Evolutionary conservation across 108 stramenopile genomes (phyloP).

Genomic region (Chaetoceros tenuissimus): DNA sequence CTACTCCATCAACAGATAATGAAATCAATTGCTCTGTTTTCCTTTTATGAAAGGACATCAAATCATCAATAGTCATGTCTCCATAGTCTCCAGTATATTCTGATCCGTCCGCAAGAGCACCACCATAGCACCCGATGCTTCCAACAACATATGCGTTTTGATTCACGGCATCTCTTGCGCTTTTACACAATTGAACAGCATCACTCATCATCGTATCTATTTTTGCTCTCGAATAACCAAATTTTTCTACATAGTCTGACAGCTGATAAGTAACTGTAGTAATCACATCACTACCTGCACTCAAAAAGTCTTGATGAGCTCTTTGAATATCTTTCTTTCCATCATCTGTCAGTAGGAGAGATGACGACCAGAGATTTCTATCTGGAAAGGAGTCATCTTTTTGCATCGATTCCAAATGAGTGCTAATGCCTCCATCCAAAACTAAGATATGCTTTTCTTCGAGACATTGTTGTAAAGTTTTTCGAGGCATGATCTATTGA

Average conservation of each 20-base stretch:
- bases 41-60: conserved; percentile 35
- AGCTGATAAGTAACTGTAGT: conserved; percentile 53
- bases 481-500: too few relatives aligned
- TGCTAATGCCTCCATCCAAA: conserved; percentile 52
- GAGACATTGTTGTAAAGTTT: too few relatives aligned
- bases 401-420: conserved; percentile 19
- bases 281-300: conserved; percentile 25
- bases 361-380: conserved; percentile 48
- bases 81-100: conserved; percentile 54
- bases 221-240: conserved; percentile 1
- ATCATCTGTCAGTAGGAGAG: conserved; percentile 21
- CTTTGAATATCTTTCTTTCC: conserved; percentile 23
- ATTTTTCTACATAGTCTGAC: conserved; percentile 3
- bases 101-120: background rate
- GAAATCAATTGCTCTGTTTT: conserved; percentile 13
- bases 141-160: conserved; percentile 28
- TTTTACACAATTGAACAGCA: conserved; percentile 28
- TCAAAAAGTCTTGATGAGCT: conserved; percentile 42
- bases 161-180: conserved; percentile 9
- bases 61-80: background rate
- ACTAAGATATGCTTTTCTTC: conserved; percentile 18
- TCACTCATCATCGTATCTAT: conserved; percentile 23
- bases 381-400: conserved; percentile 13
- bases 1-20: conserved; percentile 39
- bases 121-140: conserved; percentile 39